phyloP scores from a whole-genome alignment of 2,329 filamentous ascomycete species.

The Neofusicoccum ribis region DNA sequence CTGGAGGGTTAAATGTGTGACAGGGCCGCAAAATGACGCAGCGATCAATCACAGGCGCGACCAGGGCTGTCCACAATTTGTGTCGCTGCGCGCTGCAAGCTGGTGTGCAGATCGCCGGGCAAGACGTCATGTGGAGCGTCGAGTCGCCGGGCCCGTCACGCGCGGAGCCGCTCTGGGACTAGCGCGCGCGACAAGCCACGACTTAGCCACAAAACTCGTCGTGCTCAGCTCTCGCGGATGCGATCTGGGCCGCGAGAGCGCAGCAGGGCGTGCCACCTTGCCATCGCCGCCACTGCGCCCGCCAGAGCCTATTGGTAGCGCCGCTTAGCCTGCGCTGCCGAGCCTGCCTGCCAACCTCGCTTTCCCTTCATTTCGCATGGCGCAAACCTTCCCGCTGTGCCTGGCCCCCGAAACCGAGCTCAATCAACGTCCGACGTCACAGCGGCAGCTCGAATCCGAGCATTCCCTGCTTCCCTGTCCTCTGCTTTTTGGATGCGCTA shows the following conservation, averaged over 20 bases:
- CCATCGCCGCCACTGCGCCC: background rate
- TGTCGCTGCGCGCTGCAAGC: background rate
- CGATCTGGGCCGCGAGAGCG: background rate
- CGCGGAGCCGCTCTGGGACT: background rate
- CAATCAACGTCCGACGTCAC: conserved; percentile 9
- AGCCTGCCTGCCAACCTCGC: background rate
- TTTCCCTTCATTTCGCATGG: background rate
- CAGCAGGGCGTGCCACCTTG: background rate
- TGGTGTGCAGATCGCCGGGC: background rate
- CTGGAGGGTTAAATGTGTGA: conserved; percentile 12
- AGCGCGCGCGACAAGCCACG: background rate
- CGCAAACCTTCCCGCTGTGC: background rate
- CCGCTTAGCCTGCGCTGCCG: background rate
- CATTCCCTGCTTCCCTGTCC: background rate
- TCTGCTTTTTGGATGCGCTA: background rate
- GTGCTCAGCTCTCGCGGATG: background rate
- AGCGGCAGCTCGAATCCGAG: background rate
- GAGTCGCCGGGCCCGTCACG: background rate
- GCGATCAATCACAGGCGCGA: conserved; percentile 8
- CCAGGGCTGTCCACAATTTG: conserved; percentile 5
- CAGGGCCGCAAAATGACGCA: conserved; percentile 13
- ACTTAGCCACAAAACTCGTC: background rate
- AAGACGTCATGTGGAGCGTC: conserved; percentile 12
- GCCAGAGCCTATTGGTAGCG: no score
- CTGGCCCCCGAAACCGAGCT: background rate